Evolutionary conservation across 768 basidiomycete genomes (phyloP), one percentile per base, ranked within the genome.

Genomic region (Boletus rufocinnamomeus): DNA sequence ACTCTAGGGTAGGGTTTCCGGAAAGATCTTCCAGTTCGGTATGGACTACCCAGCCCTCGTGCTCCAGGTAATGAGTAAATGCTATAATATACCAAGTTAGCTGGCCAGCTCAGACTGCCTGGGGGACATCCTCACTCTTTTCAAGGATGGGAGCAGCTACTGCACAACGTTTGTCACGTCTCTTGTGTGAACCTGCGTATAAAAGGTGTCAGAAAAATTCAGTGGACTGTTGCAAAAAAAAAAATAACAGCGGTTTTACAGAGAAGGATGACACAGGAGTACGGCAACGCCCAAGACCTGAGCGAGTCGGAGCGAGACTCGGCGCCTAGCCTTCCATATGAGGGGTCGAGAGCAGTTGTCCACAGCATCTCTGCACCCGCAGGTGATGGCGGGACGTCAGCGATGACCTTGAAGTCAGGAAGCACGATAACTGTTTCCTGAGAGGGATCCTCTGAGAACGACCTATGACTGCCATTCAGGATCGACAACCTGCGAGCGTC

Each of bases 371-470:
- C 77, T 7, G 94, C 95, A 27, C 90, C 91, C 2, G 81, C 77
- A 16, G 70, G 56, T 0, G 87, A 81, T 35, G 84, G 78, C 25
- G 83, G 82, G 16, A 98, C 85, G 52, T 88, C 87, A 2, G 84
- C 80, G 30, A 95, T 82, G 47, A 94, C 80, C 63, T 86, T 93
- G 78, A 87, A 98, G 74, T 99, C 96, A 7, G 96, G 96, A 65
- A 99, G 85, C 2, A 98, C 83, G 44, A 99, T 79, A 19, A 95
- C 90, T 0, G 90, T 89, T 63, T 95, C 88, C 52, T 79, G 76
- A 50, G 83, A 78, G 37, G 80, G 70, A 52, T 86, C 81, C n/a
- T 83, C 86, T 6, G 71, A 68, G 50, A 93, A 74, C 8, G 89
- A 85, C 56, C 78, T 79, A 66, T 93, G 89, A 66, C 89, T 94